Conservation (phyloP, 306 rosid species). For the Malus sylvestris region DNA sequence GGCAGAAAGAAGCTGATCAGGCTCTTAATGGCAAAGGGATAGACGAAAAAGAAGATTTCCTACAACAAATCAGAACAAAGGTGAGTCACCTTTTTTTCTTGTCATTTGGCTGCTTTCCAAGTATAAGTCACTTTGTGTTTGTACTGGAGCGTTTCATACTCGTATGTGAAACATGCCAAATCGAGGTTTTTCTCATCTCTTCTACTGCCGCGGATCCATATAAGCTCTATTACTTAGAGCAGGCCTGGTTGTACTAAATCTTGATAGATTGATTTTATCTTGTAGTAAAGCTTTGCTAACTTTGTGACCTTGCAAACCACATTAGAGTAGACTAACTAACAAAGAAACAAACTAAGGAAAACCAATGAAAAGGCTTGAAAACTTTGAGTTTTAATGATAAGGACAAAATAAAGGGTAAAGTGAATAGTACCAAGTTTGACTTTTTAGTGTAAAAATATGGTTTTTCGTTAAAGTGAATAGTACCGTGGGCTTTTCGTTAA, state of each 20-base stretch:
- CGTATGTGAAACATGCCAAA: background rate
- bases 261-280: background rate
- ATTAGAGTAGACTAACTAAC: background rate
- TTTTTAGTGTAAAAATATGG: too few relatives aligned
- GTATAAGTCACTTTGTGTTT: background rate
- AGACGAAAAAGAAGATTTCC: constrained; percentile 73
- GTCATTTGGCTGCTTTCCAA: background rate
- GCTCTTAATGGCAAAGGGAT: constrained; percentile 31
- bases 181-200: background rate
- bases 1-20: constrained; percentile 40
- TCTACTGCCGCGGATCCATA: background rate
- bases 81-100: constrained; percentile 29
- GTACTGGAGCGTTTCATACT: background rate
- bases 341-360: background rate
- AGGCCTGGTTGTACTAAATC: background rate
- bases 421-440: too few relatives aligned
- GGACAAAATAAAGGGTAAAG: too few relatives aligned
- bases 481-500: too few relatives aligned
- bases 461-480: too few relatives aligned
- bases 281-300: background rate
- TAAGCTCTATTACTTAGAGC: background rate
- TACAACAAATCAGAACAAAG: constrained; percentile 73
- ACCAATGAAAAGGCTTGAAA: too few relatives aligned
- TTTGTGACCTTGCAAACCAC: background rate
- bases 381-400: too few relatives aligned